Base-by-base conservation (phyloP, 1,139 yeast species). In the Arxiozyma telluris region DNA sequence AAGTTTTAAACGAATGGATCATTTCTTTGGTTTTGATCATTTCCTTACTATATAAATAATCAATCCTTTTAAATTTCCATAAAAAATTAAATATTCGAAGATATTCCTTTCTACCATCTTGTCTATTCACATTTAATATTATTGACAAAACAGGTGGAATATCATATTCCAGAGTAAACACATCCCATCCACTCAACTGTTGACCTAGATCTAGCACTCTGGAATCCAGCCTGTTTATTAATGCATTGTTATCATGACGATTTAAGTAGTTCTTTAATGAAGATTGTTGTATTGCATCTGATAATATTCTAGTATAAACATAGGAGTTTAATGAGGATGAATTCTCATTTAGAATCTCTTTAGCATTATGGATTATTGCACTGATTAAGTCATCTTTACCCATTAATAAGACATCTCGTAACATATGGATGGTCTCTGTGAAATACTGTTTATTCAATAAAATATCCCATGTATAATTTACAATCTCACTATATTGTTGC, bases 181-280 rank as follows among this genome's bases (percentile, higher is more conserved):
- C 90, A 65, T 91, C 96, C 98, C 98, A 93, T 0, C 90, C 91
- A 51, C 73, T 78, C 27, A 77, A 82, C 0, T 94, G 94, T 61
- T 84, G 80, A 2, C 82, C 81, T 44, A 84, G 72, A 56, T 82
- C 91, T 51, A 90, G 75, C 50, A 91, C 77, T 49, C 96, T 75
- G 0, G 96, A 96, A 72, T 93, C 98, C 20, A 93, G 67, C 52
- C 89, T 73, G 50, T 77, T 73, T n/a, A 78, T 61, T 2, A 80
- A 72, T 27, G 66, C 69, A 4, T 69, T 70, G 2, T 65, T 65
- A 44, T 74, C 78, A 9, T 53, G 42, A 11, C 57, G 53, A 38
- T 62, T 60, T 0, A 70, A 52, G 44, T 61, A 64, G 59, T 74
- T 72, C 55, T 77, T 76, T 1, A 87, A 73, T 20, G 89, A 81